Evolutionary conservation across 1,139 yeast species (phyloP), one percentile per base, ranked within the genome.

Genomic region (Candida buenavistaensis): DNA sequence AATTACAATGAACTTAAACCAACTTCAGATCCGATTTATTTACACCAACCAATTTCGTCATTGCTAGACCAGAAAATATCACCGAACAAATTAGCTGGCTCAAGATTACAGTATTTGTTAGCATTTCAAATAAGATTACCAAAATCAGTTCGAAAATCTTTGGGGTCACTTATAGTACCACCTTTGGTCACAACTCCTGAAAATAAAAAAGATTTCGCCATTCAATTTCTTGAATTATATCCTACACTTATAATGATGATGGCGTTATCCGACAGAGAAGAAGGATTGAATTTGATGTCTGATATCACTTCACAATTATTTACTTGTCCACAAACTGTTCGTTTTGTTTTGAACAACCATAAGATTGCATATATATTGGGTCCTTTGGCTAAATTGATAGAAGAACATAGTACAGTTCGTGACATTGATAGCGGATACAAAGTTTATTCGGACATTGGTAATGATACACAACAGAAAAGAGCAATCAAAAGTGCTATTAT

Each of bases 281-380:
- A 83, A 41, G 76, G 72, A 40, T 55, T 80, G 25, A 76, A 77
- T 29, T 61, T 77, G 4, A 44, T 81, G 32, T 55, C 64, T 22
- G 81, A 81, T 31, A 69, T 81, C 25, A 62, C 81, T 6, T 66
- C 77, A 3, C 94, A 84, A 47, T 58, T 82, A 12, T 78, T 80
- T 52, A 78, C 85, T 0, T 79, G 86, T 45, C 86, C 86, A 1
- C 70, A 74, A 6, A 75, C 79, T 23, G 72, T 79, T 1, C 57
- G 63, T 32, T 53, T 50, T 26, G 59, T 77, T 7, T 57, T 79
- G 25, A 51, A 62, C 3, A 44, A 59, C 2, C 63, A 64, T 0
- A 50, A 59, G 9, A 54, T 76, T 9, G 57, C 66, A 2, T 62
- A 65, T 35, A 56, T 80, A 1, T 44, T 82, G 14, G 70, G 72